Conservation (phyloP, 2,329 filamentous ascomycete genomes). For the Neopestalotiopsis rosae region DNA sequence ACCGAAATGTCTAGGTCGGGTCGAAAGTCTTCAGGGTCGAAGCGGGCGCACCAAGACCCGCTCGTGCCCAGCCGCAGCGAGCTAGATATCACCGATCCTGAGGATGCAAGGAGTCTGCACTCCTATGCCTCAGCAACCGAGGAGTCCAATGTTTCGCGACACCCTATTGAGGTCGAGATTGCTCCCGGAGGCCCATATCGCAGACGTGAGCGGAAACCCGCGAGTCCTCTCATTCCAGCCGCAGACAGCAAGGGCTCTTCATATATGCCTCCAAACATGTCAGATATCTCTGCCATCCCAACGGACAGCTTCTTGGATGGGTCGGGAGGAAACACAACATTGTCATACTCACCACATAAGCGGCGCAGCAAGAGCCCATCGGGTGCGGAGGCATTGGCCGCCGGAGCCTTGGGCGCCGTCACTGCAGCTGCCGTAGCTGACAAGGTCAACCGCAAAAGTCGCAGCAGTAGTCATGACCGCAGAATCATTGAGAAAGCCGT, state of each 20-base stretch:
- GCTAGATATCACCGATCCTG: slow-evolving; percentile 51
- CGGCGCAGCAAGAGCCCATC: slow-evolving; percentile 50
- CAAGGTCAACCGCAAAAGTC: slow-evolving; percentile 51
- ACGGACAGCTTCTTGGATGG: slow-evolving; percentile 67
- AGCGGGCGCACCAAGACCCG: slow-evolving; percentile 42
- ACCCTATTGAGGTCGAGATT: slow-evolving; percentile 90
- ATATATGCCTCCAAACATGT: slow-evolving; percentile 71
- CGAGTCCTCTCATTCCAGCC: slow-evolving; percentile 69
- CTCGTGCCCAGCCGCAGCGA: slow-evolving; percentile 67
- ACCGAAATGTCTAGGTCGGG: slow-evolving; percentile 71
- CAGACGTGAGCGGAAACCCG: slow-evolving; percentile 60
- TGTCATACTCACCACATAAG: slow-evolving; percentile 31
- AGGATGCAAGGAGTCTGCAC: slow-evolving; percentile 70
- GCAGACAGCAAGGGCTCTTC: slow-evolving; percentile 58
- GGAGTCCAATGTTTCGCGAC: slow-evolving; percentile 76
- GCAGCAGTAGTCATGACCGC: slow-evolving; percentile 48
- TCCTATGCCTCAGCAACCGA: slow-evolving; percentile 82
- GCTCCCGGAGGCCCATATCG: slow-evolving; percentile 58
- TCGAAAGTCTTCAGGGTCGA: slow-evolving; percentile 66
- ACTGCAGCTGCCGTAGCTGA: slow-evolving; percentile 46
- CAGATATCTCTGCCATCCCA: slow-evolving; percentile 83
- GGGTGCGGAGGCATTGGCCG: slow-evolving; percentile 43
- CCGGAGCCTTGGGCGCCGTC: slow-evolving; percentile 43
- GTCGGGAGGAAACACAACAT: slow-evolving; percentile 49
- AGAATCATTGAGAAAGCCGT: slow-evolving; percentile 39